These are phyloP conservation scores for Coemansia sp. DNA, from an alignment of 192 early-diverging fungal species.

Conservation along the genomic window DNA sequence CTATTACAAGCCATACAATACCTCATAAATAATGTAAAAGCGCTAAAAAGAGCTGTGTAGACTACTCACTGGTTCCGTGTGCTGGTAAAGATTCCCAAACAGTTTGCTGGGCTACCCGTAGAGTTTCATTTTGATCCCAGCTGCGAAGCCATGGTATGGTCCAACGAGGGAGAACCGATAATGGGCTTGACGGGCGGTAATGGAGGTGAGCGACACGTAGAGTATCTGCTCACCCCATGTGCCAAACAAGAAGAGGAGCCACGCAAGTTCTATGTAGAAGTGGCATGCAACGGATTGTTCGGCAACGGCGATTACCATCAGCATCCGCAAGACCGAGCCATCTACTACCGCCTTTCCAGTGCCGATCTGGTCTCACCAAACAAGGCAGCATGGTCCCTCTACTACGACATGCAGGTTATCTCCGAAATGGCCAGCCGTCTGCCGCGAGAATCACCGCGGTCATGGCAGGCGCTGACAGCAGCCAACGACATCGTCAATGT, in stretches of 20 bases:
- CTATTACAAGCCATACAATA: background rate
- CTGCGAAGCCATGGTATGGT: constrained; percentile 92
- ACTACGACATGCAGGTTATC: constrained; percentile 77
- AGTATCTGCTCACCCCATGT: constrained; percentile 52
- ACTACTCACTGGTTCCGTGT: constrained; percentile 77
- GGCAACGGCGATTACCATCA: constrained; percentile 54
- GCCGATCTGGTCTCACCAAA: constrained; percentile 74
- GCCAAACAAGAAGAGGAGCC: constrained; percentile 47
- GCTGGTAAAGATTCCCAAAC: constrained; percentile 66
- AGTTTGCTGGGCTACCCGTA: constrained; percentile 69
- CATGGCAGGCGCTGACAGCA: constrained; percentile 74
- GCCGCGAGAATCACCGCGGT: constrained; percentile 64
- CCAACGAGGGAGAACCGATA: constrained; percentile 71
- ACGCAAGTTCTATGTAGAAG: constrained; percentile 81
- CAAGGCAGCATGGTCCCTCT: constrained; percentile 65
- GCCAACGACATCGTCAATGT: constrained; percentile 80
- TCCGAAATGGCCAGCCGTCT: constrained; percentile 68
- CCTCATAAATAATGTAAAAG: too few relatives aligned
- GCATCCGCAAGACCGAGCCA: constrained; percentile 66
- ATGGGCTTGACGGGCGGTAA: constrained; percentile 85
- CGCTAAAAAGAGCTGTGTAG: background rate
- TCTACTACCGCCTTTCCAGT: constrained; percentile 58
- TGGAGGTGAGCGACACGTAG: constrained; percentile 36
- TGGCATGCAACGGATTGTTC: constrained; percentile 92
- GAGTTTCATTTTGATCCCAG: constrained; percentile 81